Percentiles rank a stretch among this genome's conserved stretches.
These are phyloP conservation scores for Dendrobium huoshanense DNA, from an alignment of 106 monocot species.

Conservation along the genomic window DNA sequence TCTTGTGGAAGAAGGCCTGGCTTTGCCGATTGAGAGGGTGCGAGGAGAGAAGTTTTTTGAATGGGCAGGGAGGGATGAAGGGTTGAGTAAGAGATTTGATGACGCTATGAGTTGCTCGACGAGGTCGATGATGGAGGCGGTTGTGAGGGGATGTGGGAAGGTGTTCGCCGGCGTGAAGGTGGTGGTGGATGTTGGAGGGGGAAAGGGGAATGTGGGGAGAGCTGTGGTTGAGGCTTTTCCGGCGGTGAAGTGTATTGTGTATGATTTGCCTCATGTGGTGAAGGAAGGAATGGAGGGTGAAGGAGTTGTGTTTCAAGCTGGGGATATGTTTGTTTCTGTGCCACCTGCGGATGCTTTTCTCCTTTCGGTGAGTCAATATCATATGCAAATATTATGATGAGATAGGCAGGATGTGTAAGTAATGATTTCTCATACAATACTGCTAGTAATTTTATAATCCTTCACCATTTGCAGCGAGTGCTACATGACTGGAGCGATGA, in stretches of 20 bases:
- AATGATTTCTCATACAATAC: neutral
- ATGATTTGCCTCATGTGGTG: conserved; percentile 17
- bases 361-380: conserved; percentile 1
- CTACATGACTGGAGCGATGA: conserved; percentile 15
- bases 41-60: conserved; percentile 4
- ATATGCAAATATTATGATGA: too few relatives aligned
- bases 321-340: conserved; percentile 11
- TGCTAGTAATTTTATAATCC: neutral
- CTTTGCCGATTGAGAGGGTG: neutral
- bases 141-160: neutral
- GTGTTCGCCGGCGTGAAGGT: conserved; percentile 5
- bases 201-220: conserved; percentile 3
- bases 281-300: neutral
- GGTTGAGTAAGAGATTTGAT: neutral
- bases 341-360: conserved; percentile 12
- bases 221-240: conserved; percentile 12
- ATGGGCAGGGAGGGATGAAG: neutral
- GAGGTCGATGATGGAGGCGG: neutral
- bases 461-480: neutral
- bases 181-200: conserved; percentile 28
- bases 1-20: too few relatives aligned
- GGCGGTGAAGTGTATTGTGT: conserved; percentile 1
- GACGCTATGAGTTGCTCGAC: conserved; percentile 9
- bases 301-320: neutral
- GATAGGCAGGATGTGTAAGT: too few relatives aligned